These are phyloP conservation scores for Pythium guiyangense DNA, from an alignment of 352 stramenopile genomes.

Conservation along the genomic window DNA sequence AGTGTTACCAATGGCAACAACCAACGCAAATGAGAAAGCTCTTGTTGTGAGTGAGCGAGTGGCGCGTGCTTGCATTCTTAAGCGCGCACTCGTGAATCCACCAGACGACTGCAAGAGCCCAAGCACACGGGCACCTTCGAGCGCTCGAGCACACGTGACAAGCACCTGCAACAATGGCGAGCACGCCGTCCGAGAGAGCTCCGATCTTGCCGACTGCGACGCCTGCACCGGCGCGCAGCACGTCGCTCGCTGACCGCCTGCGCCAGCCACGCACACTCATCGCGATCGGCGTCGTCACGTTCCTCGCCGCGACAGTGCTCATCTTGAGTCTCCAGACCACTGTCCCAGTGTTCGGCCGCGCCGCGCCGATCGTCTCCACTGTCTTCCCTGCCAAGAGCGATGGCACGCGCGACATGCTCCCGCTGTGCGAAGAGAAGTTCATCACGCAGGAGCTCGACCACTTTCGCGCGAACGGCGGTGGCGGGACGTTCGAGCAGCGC, in stretches of 20 bases:
- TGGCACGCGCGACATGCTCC: constrained; percentile 36
- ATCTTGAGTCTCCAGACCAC: background rate
- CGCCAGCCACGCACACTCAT: background rate
- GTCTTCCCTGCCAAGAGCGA: constrained; percentile 27
- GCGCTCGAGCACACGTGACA: background rate
- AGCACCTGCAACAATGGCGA: background rate
- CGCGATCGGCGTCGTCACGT: background rate
- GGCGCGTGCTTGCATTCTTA: too few relatives aligned
- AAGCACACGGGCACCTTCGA: background rate
- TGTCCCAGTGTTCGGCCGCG: background rate
- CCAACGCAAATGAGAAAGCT: too few relatives aligned
- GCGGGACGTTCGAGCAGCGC: constrained; percentile 70
- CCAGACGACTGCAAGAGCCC: background rate
- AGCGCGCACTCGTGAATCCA: background rate
- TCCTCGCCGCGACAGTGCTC: constrained; percentile 1
- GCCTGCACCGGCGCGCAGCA: background rate
- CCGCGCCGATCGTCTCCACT: background rate
- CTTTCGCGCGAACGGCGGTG: constrained; percentile 38
- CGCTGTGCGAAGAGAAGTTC: constrained; percentile 63
- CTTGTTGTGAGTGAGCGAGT: too few relatives aligned
- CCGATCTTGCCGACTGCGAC: constrained; percentile 1
- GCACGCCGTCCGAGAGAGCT: background rate
- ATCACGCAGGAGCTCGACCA: constrained; percentile 76
- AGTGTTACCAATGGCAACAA: too few relatives aligned
- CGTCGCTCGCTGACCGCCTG: background rate